These are phyloP conservation scores for Iberis pinnata DNA, from an alignment of 345 rosid genomes.

Conservation along the genomic window DNA sequence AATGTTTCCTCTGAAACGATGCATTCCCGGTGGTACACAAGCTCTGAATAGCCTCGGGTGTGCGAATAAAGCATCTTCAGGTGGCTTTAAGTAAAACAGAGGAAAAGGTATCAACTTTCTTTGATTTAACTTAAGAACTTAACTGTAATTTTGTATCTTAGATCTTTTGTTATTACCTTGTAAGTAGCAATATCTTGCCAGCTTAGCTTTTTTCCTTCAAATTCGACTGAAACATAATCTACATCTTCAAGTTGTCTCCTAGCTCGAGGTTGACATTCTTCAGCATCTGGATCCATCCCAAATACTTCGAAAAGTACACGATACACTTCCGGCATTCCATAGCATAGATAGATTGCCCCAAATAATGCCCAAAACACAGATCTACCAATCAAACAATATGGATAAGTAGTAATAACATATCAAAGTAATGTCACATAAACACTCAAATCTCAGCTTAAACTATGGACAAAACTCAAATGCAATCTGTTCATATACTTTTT, in stretches of 20 bases:
- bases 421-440: neutral
- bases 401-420: neutral
- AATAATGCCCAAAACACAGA: conserved; percentile 92
- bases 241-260: conserved; percentile 96
- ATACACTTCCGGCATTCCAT: conserved; percentile 95
- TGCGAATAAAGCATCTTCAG: conserved; percentile 86
- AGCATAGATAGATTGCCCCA: conserved; percentile 91
- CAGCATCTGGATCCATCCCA: conserved; percentile 95
- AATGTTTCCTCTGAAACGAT: conserved; percentile 88
- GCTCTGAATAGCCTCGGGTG: conserved; percentile 96
- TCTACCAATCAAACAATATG: conserved; percentile 32
- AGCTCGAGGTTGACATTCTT: conserved; percentile 80
- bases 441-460: no score
- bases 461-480: no score
- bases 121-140: neutral
- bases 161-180: conserved; percentile 37
- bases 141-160: neutral
- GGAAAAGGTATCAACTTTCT: neutral
- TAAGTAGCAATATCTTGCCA: conserved; percentile 94
- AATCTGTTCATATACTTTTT: no score
- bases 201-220: conserved; percentile 65
- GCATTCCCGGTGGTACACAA: conserved; percentile 96
- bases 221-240: conserved; percentile 89
- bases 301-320: conserved; percentile 91
- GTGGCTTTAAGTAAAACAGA: conserved; percentile 55